Base-by-base conservation (phyloP, 2,329 filamentous ascomycete genomes). In the Cryphonectria radicalis region DNA sequence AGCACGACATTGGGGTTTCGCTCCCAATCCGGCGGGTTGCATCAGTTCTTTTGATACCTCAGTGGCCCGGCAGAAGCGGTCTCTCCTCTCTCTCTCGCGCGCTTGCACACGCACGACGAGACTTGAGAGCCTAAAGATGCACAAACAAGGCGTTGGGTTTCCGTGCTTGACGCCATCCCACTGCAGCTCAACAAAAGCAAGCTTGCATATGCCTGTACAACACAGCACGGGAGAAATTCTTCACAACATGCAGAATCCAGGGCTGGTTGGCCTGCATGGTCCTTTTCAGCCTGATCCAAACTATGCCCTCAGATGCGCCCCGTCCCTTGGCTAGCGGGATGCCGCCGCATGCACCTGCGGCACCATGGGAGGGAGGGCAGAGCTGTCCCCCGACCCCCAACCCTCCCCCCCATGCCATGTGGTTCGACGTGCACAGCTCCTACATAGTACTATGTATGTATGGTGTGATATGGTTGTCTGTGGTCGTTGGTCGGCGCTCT, bases 321-420 rank as follows among this genome's bases (percentile, higher is more conserved):
- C 63, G 71, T 70, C 43, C 69, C 66, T 66, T n/a, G 40, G 32
- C 65, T 40, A 57, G 55, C 60, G 68, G 68, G 57, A 66, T 53
- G 42, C 66, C 46, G 67, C 66, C 46, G 67, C 66, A 59, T 71
- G 53, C 66, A 60, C 43, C 43, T 22, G 43, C 43, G 43, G 17
- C 43, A 19, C 17, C 5, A 22, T 22, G 19, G 43, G 17, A 22
- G 43, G 6, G 43, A 37, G 32, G 17, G 59, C 22, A 63, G 19
- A 37, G 32, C 37, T 63, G 19, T 14, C 32, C 14, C 59, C 35
- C 17, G 5, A 37, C 37, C 1, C 46, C 46, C 43, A 17, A 4
- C 3, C 43, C 43, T 43, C 42, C 32, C 32, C 32, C 11, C 59
- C 32, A 40, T 40, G 59, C 59, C 50, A 25, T 59, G 62, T 65